Base-by-base conservation (phyloP, 257 asterid genomes). In the Fraxinus pennsylvanica region DNA sequence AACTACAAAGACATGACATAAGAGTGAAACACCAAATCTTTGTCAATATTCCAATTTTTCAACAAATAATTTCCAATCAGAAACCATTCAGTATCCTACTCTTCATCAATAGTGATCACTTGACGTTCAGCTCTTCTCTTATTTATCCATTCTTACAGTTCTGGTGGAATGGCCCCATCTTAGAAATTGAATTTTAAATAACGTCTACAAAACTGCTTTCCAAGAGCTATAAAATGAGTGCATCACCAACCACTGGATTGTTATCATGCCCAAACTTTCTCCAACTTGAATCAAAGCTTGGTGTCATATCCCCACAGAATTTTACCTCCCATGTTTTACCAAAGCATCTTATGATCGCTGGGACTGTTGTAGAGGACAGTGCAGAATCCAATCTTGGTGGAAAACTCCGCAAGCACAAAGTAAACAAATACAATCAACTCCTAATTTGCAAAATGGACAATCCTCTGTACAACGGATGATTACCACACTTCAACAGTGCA, bases 281-380 rank as follows among this genome's bases (percentile, higher is more conserved):
- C 76, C 76, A 72, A 27, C 65, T 22, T 19, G 22, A 17, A 45
- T 72, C 65, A 22, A 72, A 43, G 9, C 76, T 72, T 5, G 19
- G 22, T 13, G 4, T 25, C 13, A 5, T 72, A 12, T 72, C 76
- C 6, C 54, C 65, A 45, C 65, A 43, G 10, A 72, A 32, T 21
- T 12, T 32, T 43, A 33, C 6, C 4, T 72, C 65, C 76, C 65
- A 72, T 10, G 65, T 72, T 45, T 72, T 27, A 66, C 76, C 65
- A 72, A 29, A 5, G 59, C 65, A 71, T 22, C 0, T 21, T 13
- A 72, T 72, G 33, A 43, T 33, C 2, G 76, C 65, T 3, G 76
- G 76, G 22, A 45, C 76, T 21, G 65, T 72, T 25, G 6, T 13
- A 2, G 3, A 25, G 0, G 76, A 66, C 9, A 72, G 39, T 3